Evolutionary conservation across 352 stramenopile species (phyloP), one percentile per base, ranked within the genome.

Genomic region (Globisporangium iwayamae): DNA sequence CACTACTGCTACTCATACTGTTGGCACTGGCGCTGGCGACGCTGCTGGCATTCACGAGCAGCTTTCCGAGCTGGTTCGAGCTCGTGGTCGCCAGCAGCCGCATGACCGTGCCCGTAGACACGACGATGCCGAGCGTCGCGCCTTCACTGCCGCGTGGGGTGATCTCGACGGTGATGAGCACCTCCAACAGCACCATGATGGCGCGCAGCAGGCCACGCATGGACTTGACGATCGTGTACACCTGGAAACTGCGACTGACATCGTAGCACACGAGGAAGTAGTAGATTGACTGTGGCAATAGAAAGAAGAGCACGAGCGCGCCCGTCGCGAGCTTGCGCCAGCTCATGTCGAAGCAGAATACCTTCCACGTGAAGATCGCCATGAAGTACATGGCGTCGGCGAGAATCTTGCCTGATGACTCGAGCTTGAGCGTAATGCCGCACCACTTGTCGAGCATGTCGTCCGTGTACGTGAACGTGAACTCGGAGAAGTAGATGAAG

Each of bases 401-500:
- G 9, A 81, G 73, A 59, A 85, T 90, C 38, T 84, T 82, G 38
- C 71, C 75, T 1, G 70, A 75, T 0, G 81, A 85, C 34, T 68
- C 39, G 2, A 77, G 54, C 58, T 79, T 81, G 55, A 74, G 58
- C 6, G 68, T 75, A 4, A 87, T 68, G 22, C 65, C 64, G 16
- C 70, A 84, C 63, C 81, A 79, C 39, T 66, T 63, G 20, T 81
- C 71, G 11, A 91, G 68, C 45, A 74, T 68, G 13, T 70, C 58
- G 52, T 82, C 65, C 3, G 78, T 70, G 56, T 83, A 89, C 32
- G 65, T 75, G 54, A 91, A 62, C 16, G 66, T 71, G 54, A 87
- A 91, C 62, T 89, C 78, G 45, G 76, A 77, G 66, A 86, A 72
- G 60, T 84, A 85, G 11, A 82, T 69, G 60, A 85, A 85, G 20